Evolutionary conservation across 1,284 basidiomycete species (phyloP).

Genomic region (Leccinum solheimii): DNA sequence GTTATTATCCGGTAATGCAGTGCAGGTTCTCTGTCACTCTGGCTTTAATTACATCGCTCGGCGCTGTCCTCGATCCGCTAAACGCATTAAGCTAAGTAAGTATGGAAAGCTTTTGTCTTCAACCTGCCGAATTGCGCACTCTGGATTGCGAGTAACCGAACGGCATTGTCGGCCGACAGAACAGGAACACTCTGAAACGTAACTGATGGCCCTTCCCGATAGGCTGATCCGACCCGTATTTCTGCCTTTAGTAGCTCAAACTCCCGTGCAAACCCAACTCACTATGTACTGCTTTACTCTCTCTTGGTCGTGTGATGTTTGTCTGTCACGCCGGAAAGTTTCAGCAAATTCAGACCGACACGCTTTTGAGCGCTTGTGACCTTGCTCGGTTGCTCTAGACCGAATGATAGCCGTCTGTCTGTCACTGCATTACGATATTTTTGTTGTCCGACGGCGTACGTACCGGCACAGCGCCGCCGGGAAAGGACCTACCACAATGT

Average conservation of each 20-base stretch:
- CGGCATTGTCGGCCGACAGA: not conserved
- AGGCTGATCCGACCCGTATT: not conserved
- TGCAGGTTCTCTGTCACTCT: too few species aligned
- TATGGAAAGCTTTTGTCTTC: too few species aligned
- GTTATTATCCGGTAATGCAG: too few species aligned
- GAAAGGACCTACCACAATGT: too few species aligned
- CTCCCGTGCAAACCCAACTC: not conserved
- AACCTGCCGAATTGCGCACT: not conserved
- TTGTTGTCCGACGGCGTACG: too few species aligned
- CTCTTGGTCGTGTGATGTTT: not conserved
- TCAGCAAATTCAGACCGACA: not conserved
- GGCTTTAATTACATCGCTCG: too few species aligned
- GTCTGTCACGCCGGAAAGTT: not conserved
- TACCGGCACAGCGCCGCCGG: too few species aligned
- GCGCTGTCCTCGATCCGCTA: not conserved
- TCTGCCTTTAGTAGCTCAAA: not conserved
- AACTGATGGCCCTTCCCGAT: not conserved
- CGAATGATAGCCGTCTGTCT: not conserved
- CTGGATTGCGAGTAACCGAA: not conserved
- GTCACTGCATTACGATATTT: too few species aligned
- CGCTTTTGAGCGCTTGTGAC: not conserved
- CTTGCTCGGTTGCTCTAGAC: not conserved
- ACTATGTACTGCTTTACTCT: not conserved
- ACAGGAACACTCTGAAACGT: not conserved
- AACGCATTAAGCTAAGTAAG: too few species aligned